phyloP scores from a whole-genome alignment of 768 basidiomycete species.

The Lentinula sp. region DNA sequence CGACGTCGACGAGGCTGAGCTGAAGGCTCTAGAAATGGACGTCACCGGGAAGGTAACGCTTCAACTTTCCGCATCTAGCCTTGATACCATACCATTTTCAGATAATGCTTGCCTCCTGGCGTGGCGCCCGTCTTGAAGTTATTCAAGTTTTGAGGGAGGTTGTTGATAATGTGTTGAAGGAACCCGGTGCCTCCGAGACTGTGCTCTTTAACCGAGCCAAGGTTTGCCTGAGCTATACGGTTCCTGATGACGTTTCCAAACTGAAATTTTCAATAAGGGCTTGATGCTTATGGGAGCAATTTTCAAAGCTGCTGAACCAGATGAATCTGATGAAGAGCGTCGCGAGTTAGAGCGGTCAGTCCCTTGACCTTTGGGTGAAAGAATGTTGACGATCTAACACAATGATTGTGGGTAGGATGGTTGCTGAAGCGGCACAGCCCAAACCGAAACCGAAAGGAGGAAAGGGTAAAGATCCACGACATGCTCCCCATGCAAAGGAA shows the following conservation, averaged over 20 bases:
- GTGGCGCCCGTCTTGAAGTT: conserved; percentile 93
- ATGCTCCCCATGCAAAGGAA: conserved; percentile 21
- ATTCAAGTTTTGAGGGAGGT: conserved; percentile 82
- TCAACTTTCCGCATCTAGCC: not conserved
- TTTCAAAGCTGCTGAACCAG: conserved; percentile 80
- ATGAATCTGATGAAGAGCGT: conserved; percentile 90
- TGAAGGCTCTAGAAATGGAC: conserved; percentile 85
- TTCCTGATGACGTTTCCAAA: not conserved
- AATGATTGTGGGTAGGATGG: conserved; percentile 50
- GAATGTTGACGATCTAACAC: not conserved
- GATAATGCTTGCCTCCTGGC: conserved; percentile 97
- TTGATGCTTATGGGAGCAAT: conserved; percentile 85
- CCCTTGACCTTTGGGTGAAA: not conserved
- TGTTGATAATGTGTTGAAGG: conserved; percentile 81
- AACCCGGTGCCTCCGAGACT: conserved; percentile 63
- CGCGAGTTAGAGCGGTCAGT: conserved; percentile 87
- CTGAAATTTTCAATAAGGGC: conserved; percentile 39
- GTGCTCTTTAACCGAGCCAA: conserved; percentile 80
- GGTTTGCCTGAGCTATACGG: conserved; percentile 30
- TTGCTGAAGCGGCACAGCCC: conserved; percentile 77
- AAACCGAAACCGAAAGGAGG: conserved; percentile 51
- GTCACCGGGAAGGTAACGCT: conserved; percentile 78
- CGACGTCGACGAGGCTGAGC: conserved; percentile 80
- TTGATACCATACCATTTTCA: conserved; percentile 16
- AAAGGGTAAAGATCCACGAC: conserved; percentile 34